phyloP scores from a whole-genome alignment of 2,329 filamentous ascomycete species.

The Calycina herbarum region DNA sequence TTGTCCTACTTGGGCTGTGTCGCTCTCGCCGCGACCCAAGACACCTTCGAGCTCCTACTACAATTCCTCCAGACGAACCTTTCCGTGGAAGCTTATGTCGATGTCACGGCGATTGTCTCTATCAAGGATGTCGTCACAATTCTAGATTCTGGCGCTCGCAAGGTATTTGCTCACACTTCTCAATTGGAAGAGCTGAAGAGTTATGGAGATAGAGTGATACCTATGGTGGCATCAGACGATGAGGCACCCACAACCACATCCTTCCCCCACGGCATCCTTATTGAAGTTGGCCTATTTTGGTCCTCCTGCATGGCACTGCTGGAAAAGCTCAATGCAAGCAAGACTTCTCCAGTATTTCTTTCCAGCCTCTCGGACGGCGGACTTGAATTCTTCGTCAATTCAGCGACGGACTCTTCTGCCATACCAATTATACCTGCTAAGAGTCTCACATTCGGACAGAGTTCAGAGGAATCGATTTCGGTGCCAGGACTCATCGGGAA shows the following conservation, averaged over 20 bases:
- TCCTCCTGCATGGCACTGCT: conserved; percentile 37
- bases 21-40: conserved; percentile 52
- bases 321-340: conserved; percentile 28
- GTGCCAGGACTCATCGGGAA: conserved; percentile 70
- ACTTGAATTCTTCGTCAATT: conserved; percentile 23
- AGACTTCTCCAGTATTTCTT: conserved; percentile 36
- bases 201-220: conserved; percentile 57
- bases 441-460: conserved; percentile 66
- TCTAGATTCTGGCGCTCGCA: conserved; percentile 81
- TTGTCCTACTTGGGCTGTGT: conserved; percentile 59
- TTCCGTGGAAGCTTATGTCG: conserved; percentile 68
- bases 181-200: conserved; percentile 61
- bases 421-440: conserved; percentile 76
- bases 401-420: conserved; percentile 40
- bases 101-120: conserved; percentile 68
- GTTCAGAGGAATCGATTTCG: conserved; percentile 57
- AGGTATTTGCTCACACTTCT: conserved; percentile 75
- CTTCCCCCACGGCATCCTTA: conserved; percentile 37
- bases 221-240: conserved; percentile 39
- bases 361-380: conserved; percentile 21
- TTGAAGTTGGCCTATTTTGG: conserved; percentile 42
- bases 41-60: conserved; percentile 34
- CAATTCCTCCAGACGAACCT: conserved; percentile 50
- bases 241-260: conserved; percentile 7
- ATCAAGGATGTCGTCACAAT: conserved; percentile 75